Evolutionary conservation across 2,329 filamentous ascomycete genomes (phyloP).

Genomic region (Neurospora crassa): DNA sequence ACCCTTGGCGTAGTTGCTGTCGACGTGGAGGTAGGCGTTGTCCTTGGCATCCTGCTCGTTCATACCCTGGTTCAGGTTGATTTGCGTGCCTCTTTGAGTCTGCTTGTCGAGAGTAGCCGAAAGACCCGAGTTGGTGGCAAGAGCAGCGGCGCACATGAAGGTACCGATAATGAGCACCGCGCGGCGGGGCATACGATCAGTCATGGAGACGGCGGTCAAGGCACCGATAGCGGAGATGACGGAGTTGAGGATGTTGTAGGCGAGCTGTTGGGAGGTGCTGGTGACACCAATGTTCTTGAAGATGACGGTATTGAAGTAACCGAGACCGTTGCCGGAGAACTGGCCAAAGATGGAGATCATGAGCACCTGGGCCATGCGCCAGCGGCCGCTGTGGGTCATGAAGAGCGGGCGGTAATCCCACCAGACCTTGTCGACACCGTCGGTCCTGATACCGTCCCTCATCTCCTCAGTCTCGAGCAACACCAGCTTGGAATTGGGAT

Average conservation of each 20-base stretch:
- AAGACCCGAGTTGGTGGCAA: conserved; percentile 37
- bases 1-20: conserved; percentile 29
- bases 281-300: conserved; percentile 31
- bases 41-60: conserved; percentile 3
- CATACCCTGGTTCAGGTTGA: conserved; percentile 13
- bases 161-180: conserved; percentile 36
- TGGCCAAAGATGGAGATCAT: conserved; percentile 43
- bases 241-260: conserved; percentile 38
- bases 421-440: conserved; percentile 37
- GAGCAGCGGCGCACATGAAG: conserved; percentile 29
- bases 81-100: conserved; percentile 4
- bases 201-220: conserved; percentile 31
- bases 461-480: conserved; percentile 33
- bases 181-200: conserved; percentile 37
- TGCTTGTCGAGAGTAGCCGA: conserved; percentile 27
- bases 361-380: conserved; percentile 37
- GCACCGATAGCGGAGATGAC: conserved; percentile 36
- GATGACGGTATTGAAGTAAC: conserved; percentile 41
- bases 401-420: conserved; percentile 40
- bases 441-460: conserved; percentile 31
- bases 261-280: conserved; percentile 29
- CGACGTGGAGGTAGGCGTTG: conserved; percentile 14
- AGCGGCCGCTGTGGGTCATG: conserved; percentile 33
- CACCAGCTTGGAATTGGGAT: conserved; percentile 29
- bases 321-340: conserved; percentile 40